These are phyloP conservation scores for Cryptosporidium felis DNA, from an alignment of 169 alveolate genomes.

Conservation along the genomic window DNA sequence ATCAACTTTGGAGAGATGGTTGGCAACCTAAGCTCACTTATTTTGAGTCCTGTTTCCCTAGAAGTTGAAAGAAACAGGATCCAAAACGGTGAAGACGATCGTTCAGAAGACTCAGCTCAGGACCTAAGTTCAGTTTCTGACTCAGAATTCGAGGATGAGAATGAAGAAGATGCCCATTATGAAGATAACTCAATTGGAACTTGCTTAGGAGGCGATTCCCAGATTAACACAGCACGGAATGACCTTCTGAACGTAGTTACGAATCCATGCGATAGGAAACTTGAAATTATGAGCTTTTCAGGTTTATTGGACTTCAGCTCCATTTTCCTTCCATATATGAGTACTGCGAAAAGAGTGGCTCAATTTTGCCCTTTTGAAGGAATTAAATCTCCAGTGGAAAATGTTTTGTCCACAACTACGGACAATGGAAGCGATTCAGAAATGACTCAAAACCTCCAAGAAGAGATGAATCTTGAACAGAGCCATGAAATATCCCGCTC, in stretches of 20 bases:
- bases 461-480: too few relatives aligned
- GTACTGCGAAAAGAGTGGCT: slow-evolving; percentile 49
- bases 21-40: slow-evolving; percentile 21
- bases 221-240: not conserved
- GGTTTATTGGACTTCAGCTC: slow-evolving; percentile 50
- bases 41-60: slow-evolving; percentile 9
- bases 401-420: too few relatives aligned
- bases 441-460: too few relatives aligned
- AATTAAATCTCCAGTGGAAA: too few relatives aligned
- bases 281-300: slow-evolving; percentile 60
- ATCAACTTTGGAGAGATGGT: slow-evolving; percentile 41
- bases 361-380: slow-evolving; percentile 25
- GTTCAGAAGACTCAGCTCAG: too few relatives aligned
- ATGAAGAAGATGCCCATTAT: too few relatives aligned
- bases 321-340: slow-evolving; percentile 56
- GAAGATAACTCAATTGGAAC: too few relatives aligned
- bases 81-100: not conserved
- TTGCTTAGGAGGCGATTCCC: too few relatives aligned
- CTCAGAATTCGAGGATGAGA: too few relatives aligned
- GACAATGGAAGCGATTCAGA: too few relatives aligned
- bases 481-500: too few relatives aligned
- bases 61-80: not conserved
- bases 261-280: slow-evolving; percentile 16
- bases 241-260: slow-evolving; percentile 14
- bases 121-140: too few relatives aligned